Conservation (phyloP, 2,329 filamentous ascomycete genomes). For the Cercospora nicotianae region DNA sequence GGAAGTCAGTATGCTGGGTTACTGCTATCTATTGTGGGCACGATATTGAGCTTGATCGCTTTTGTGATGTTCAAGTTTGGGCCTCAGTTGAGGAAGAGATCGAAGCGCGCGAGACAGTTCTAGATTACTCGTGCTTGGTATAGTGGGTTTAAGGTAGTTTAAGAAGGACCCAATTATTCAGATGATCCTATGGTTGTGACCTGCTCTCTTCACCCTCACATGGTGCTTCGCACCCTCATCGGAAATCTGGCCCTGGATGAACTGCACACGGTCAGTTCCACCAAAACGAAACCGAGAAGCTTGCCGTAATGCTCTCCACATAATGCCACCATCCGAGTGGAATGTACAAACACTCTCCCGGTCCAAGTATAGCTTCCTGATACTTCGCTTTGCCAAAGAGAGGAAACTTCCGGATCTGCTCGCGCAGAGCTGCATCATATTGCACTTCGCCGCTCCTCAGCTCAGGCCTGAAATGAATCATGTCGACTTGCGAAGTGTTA, state of each 20-base stretch:
- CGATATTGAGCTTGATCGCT: conserved; percentile 45
- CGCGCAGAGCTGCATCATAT: not conserved
- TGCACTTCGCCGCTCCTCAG: not conserved
- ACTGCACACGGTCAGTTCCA: conserved; percentile 58
- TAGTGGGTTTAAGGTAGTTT: not conserved
- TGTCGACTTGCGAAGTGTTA: conserved; percentile 80
- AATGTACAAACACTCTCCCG: conserved; percentile 84
- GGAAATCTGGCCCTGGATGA: no score
- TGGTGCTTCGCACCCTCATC: not conserved
- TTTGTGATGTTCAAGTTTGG: conserved; percentile 38
- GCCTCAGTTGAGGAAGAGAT: conserved; percentile 22
- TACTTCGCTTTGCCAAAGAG: conserved; percentile 63
- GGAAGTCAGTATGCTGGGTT: conserved; percentile 56
- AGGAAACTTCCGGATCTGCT: conserved; percentile 43
- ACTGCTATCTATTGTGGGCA: conserved; percentile 50
- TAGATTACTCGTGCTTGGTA: conserved; percentile 4
- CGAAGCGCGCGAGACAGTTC: conserved; percentile 24
- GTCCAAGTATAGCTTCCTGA: conserved; percentile 73
- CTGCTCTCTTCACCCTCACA: not conserved
- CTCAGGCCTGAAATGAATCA: conserved; percentile 42
- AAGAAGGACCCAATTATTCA: not conserved
- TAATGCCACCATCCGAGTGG: conserved; percentile 99
- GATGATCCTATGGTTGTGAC: not conserved
- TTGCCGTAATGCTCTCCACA: conserved; percentile 77
- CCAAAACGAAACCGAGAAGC: conserved; percentile 97